Percentiles rank a stretch among this genome's conserved stretches.
Evolutionary conservation across 768 basidiomycete genomes (phyloP).

Genomic region (Auriscalpium microsporum): DNA sequence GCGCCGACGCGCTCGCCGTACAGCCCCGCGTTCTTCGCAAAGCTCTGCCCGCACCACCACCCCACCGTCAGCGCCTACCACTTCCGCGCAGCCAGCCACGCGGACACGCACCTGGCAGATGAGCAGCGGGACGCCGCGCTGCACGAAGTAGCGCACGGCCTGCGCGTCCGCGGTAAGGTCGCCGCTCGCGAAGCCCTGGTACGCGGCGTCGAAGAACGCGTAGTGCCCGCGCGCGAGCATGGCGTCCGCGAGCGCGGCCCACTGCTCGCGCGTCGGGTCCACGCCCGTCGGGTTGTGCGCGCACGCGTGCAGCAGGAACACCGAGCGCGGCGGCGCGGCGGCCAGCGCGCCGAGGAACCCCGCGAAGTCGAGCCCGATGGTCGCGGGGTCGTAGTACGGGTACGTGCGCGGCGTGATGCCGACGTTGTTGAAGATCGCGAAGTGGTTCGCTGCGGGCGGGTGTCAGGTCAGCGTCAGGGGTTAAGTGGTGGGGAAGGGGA

Average conservation of each 20-base stretch:
- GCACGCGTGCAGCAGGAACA: slow-evolving; percentile 88
- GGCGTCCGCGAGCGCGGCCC: slow-evolving; percentile 66
- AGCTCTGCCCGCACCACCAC: slow-evolving; percentile 51
- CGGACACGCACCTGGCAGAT: slow-evolving; percentile 69
- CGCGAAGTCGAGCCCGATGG: slow-evolving; percentile 75
- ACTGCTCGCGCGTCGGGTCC: slow-evolving; percentile 85
- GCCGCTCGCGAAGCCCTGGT: slow-evolving; percentile 95
- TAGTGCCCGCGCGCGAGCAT: slow-evolving; percentile 71
- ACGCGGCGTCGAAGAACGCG: slow-evolving; percentile 92
- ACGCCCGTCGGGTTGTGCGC: slow-evolving; percentile 98
- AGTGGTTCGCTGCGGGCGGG: slow-evolving; percentile 61
- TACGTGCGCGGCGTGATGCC: slow-evolving; percentile 83
- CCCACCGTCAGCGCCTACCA: background rate
- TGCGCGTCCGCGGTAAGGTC: slow-evolving; percentile 86
- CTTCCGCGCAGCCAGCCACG: too few relatives aligned
- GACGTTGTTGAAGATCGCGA: slow-evolving; percentile 84
- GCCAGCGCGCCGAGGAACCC: slow-evolving; percentile 56
- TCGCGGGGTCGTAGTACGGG: slow-evolving; percentile 89
- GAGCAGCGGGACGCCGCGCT: slow-evolving; percentile 63
- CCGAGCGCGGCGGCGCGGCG: slow-evolving; percentile 63
- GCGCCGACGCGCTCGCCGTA: slow-evolving; percentile 94
- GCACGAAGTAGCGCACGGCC: slow-evolving; percentile 84
- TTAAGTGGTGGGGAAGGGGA: background rate
- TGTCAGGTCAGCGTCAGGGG: background rate
- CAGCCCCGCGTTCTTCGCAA: slow-evolving; percentile 94